A percentile compares a stretch with the other conserved stretches of the same genome.
Evolutionary conservation across 2,329 filamentous ascomycete genomes (phyloP).

Genomic region (Plectosphaerella cucumerina): DNA sequence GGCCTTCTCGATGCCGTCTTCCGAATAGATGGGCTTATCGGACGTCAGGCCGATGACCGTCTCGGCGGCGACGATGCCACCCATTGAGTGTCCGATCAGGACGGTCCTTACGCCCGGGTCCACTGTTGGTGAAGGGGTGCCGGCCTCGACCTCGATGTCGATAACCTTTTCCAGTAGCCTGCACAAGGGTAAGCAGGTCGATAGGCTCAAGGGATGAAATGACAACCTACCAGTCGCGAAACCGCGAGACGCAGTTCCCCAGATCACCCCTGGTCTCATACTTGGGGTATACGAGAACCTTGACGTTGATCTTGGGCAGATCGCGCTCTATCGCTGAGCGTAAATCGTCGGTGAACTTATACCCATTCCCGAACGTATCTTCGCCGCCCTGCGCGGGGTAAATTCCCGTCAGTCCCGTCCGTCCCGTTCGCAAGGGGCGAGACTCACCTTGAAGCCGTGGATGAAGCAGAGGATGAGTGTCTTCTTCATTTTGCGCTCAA

Average conservation of each 20-base stretch:
- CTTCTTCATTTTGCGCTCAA: slow-evolving; percentile 59
- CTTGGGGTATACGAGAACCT: slow-evolving; percentile 69
- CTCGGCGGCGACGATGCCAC: slow-evolving; percentile 91
- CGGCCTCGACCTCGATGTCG: slow-evolving; percentile 81
- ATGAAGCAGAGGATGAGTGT: slow-evolving; percentile 80
- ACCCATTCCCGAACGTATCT: slow-evolving; percentile 65
- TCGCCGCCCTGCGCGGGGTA: slow-evolving; percentile 58
- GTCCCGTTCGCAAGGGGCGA: not conserved
- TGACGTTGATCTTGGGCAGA: slow-evolving; percentile 65
- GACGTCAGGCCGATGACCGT: slow-evolving; percentile 68
- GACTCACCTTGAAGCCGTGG: slow-evolving; percentile 74
- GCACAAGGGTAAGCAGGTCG: not conserved
- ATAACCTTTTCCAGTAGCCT: slow-evolving; percentile 91
- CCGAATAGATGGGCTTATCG: slow-evolving; percentile 48
- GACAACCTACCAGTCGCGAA: slow-evolving; percentile 64
- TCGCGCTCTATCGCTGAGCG: slow-evolving; percentile 58
- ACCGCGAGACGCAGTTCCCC: slow-evolving; percentile 63
- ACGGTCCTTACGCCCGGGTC: slow-evolving; percentile 81
- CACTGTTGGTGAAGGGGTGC: slow-evolving; percentile 76
- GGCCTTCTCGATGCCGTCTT: slow-evolving; percentile 33
- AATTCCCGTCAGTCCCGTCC: not conserved
- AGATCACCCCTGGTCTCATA: slow-evolving; percentile 81
- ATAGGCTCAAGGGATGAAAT: not conserved
- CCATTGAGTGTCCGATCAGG: slow-evolving; percentile 84
- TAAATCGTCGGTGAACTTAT: slow-evolving; percentile 69